Base-by-base conservation (phyloP, 2,329 filamentous ascomycete genomes). In the Aphanocladium album region DNA sequence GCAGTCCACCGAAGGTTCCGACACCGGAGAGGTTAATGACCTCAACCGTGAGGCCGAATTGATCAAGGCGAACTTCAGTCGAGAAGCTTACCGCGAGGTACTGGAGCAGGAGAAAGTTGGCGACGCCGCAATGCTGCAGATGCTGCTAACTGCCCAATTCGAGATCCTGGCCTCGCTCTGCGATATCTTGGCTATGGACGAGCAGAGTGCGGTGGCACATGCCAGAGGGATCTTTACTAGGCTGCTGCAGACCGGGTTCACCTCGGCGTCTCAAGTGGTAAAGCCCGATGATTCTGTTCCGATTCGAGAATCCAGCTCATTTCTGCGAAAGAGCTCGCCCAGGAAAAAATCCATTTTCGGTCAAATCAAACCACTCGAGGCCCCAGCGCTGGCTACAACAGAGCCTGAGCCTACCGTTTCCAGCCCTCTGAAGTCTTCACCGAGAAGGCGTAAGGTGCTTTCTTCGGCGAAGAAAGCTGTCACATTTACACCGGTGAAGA, bases 131-230 rank as follows among this genome's bases (percentile, higher is more conserved):
- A 85, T 90, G 65, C 81, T 96, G 69, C 93, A 97, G 73, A 84
- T 90, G 54, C 82, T 99, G 59, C 83, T 98, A 12, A 88, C 89
- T 57, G 91, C 93, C 14, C 93, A 98, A 69, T 96, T 99, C 67
- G 93, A 97, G 68, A 93, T 93, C 2, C 84, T 98, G 63, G 81
- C 90, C 5, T 91, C 92, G 0, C 83, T 99, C 58, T 86, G 89
- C 59, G 89, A 91, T 65, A 90, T 95, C 25, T 84, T 93, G 66
- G 80, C 84, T 39, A 91, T 98, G 87, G 88, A 83, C 61, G 91
- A 96, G 71, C 85, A 89, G 37, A 89, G 96, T 63, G 95, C 93
- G 1, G 83, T 97, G 2, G 80, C 88, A 17, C 87, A 90, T 60
- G 95, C 93, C 27, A 91, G 89, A 71, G 81, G 80, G 23, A 87